phyloP scores from a whole-genome alignment of 2,329 filamentous ascomycete genomes.

The Pochonia chlamydosporia region DNA sequence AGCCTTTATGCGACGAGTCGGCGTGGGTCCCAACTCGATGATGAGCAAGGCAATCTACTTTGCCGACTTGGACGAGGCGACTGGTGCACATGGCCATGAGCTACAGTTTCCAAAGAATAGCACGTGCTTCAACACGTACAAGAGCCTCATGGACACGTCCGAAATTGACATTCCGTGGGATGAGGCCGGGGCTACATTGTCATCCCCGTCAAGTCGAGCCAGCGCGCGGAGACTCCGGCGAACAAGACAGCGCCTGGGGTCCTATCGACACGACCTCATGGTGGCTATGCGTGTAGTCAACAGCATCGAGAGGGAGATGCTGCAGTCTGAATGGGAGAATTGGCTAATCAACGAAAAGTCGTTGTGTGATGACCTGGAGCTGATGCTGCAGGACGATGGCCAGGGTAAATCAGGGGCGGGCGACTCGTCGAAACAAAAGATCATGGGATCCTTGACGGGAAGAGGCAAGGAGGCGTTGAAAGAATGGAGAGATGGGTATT shows the following conservation, averaged over 20 bases:
- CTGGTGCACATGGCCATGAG: constrained; percentile 28
- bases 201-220: constrained; percentile 42
- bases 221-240: constrained; percentile 63
- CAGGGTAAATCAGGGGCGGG: constrained; percentile 12
- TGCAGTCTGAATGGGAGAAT: constrained; percentile 86
- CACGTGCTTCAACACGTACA: constrained; percentile 58
- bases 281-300: constrained; percentile 90
- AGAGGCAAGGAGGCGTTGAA: constrained; percentile 32
- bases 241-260: constrained; percentile 76
- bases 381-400: constrained; percentile 32
- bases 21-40: constrained; percentile 68
- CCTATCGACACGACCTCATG: constrained; percentile 82
- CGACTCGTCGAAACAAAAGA: constrained; percentile 23
- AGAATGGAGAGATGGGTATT: constrained; percentile 48
- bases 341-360: constrained; percentile 78
- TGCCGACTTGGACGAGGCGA: constrained; percentile 67
- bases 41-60: constrained; percentile 87
- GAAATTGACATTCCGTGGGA: constrained; percentile 54
- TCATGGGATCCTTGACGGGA: constrained; percentile 21
- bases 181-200: constrained; percentile 41
- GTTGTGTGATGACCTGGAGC: constrained; percentile 61
- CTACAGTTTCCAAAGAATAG: constrained; percentile 38
- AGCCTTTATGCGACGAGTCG: constrained; percentile 75
- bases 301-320: constrained; percentile 77
- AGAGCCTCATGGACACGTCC: constrained; percentile 49